Evolutionary conservation across 371 early-diverging fungal species (phyloP).

Genomic region (Gilbertella persicaria): DNA sequence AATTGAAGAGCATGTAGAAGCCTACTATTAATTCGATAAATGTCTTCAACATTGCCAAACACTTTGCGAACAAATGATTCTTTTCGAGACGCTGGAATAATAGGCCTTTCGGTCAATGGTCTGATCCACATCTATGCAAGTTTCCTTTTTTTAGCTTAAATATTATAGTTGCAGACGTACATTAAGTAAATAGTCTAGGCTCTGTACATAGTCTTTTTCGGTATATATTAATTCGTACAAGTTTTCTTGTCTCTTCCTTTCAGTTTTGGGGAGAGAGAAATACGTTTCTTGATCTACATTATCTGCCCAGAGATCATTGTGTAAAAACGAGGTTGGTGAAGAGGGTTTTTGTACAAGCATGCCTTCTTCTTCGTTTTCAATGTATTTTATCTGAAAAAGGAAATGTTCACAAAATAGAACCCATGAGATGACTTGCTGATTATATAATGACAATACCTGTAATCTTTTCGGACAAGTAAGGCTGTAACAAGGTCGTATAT

Average conservation of each 20-base stretch:
- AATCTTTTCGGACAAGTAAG: constrained; percentile 64
- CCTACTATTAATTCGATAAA: constrained; percentile 71
- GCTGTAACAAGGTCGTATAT: constrained; percentile 78
- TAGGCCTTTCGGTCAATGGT: too few relatives aligned
- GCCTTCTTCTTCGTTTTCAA: too few relatives aligned
- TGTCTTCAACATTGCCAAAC: constrained; percentile 79
- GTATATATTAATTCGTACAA: constrained; percentile 27
- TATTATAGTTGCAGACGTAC: constrained; percentile 2
- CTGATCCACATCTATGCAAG: too few relatives aligned
- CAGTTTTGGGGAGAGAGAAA: constrained; percentile 10
- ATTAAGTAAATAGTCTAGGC: constrained; percentile 16
- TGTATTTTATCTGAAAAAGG: too few relatives aligned
- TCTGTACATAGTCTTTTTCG: constrained; percentile 22
- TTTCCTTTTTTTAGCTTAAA: too few relatives aligned
- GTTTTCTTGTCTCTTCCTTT: constrained; percentile 25
- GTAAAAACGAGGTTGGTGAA: neutral
- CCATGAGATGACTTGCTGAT: too few relatives aligned
- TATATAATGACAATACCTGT: too few relatives aligned
- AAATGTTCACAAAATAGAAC: too few relatives aligned
- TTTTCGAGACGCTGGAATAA: too few relatives aligned
- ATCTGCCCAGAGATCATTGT: neutral
- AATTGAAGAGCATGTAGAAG: constrained; percentile 64
- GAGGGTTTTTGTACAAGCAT: neutral
- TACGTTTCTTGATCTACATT: neutral
- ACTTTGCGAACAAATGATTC: constrained; percentile 83